Percentiles rank a stretch among this genome's conserved stretches.
These are phyloP conservation scores for Calonectria hongkongensis DNA, from an alignment of 2,329 filamentous ascomycete species.

Conservation along the genomic window DNA sequence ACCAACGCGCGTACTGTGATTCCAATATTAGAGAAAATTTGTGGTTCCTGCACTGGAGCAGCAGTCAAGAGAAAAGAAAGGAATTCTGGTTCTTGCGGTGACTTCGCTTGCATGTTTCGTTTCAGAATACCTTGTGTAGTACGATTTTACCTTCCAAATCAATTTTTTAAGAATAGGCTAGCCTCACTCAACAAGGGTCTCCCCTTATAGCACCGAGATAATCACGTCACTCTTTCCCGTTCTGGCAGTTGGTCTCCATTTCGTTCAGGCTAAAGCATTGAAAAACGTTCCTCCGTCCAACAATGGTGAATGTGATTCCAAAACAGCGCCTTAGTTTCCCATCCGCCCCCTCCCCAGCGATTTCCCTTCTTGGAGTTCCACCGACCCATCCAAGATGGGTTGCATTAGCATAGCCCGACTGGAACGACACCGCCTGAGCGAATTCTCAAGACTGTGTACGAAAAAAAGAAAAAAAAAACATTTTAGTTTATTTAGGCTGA, in stretches of 20 bases:
- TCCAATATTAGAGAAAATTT: neutral
- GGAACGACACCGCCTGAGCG: neutral
- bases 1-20: conserved; percentile 7
- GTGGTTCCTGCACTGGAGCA: neutral
- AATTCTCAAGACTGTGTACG: neutral
- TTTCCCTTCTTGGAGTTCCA: neutral
- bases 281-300: neutral
- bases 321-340: conserved; percentile 4
- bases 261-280: conserved; percentile 5
- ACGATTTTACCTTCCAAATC: neutral
- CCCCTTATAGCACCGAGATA: neutral
- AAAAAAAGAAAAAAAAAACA: neutral
- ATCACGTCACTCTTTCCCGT: neutral
- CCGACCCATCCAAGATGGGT: neutral
- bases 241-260: conserved; percentile 9
- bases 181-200: neutral
- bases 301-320: conserved; percentile 18
- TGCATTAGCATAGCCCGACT: neutral
- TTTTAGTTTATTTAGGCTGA: neutral
- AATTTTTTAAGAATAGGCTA: neutral
- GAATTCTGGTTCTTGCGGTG: neutral
- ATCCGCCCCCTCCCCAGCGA: neutral
- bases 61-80: neutral
- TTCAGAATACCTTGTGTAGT: conserved; percentile 8
- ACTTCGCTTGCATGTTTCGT: conserved; percentile 19